phyloP scores from a whole-genome alignment of 23 red algal species.

The Gracilaria vermiculophylla region DNA sequence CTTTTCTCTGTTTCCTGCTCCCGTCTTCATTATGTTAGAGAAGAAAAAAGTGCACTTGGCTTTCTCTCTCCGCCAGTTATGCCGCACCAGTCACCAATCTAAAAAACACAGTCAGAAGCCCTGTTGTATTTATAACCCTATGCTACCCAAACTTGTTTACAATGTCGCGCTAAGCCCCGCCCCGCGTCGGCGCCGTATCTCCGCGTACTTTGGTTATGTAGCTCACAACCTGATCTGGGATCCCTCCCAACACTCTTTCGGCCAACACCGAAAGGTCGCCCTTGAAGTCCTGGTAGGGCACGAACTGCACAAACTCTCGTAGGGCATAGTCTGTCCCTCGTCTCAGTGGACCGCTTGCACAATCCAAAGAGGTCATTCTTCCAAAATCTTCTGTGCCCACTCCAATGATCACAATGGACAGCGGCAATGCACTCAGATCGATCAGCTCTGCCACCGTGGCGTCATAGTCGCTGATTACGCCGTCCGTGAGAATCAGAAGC shows the following conservation, averaged over 20 bases:
- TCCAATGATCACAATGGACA: conserved; percentile 84
- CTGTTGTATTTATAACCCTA: too few species aligned
- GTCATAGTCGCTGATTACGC: conserved; percentile 75
- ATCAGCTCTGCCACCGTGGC: conserved; percentile 67
- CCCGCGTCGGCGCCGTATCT: conserved; percentile 14
- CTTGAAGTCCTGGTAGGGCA: conserved; percentile 74
- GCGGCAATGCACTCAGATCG: conserved; percentile 52
- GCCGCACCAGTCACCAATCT: too few species aligned
- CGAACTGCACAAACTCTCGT: conserved; percentile 87
- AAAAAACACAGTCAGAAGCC: too few species aligned
- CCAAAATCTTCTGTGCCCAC: conserved; percentile 82
- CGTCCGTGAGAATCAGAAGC: conserved; percentile 83
- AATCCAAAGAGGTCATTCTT: conserved; percentile 56
- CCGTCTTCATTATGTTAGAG: too few species aligned
- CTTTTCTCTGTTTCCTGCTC: not conserved
- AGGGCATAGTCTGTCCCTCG: conserved; percentile 34
- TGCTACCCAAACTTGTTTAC: too few species aligned
- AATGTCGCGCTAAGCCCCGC: too few species aligned
- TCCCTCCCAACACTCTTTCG: conserved; percentile 43
- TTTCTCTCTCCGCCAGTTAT: too few species aligned
- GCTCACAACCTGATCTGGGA: conserved; percentile 61
- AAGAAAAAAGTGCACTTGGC: too few species aligned
- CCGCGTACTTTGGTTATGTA: conserved; percentile 53
- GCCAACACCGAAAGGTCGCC: conserved; percentile 50
- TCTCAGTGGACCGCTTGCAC: conserved; percentile 26